Evolutionary conservation across 306 rosid species (phyloP), one percentile per base, ranked within the genome.

Genomic region (Prinsepia uniflora): DNA sequence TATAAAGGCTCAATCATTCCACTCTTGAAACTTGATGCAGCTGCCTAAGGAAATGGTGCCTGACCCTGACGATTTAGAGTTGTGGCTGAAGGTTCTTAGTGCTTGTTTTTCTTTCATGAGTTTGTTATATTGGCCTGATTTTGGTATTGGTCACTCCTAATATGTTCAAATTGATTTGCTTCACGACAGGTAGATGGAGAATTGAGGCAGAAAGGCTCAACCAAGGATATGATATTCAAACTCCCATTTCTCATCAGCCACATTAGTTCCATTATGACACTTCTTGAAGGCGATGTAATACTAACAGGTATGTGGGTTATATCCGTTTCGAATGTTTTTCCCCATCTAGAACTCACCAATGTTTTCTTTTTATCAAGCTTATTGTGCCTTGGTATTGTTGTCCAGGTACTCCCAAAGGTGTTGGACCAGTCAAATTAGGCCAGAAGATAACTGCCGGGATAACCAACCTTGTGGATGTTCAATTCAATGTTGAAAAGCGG

Each of bases 321-420:
- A 65, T 52, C 58, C 43, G 44, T 17, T 24, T 50, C 17, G 19
- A 14, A 30, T 24, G 22, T 11, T 48, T 54, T 7, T n/a, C 46
- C 5, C 34, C 4, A 12, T 13, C 14, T 39, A 65, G 56, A 22
- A 30, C 6, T 8, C 20, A 45, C 49, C 0, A 2, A 19, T 14
- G 2, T 2, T 4, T 49, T 40, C 45, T 40, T 34, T 0, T 17
- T 3, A 2, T 63, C 60, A 22, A 17, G 57, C 56, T 44, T 48
- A 53, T 72, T 2, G 2, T 12, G 52, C 48, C 71, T 39, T 80
- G 76, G 74, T 76, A 54, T 65, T 77, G 44, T 67, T 59, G 54
- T 81, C 79, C 87, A 93, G 98, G 98, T 44, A 93, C 98, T 83
- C 98, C 98, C 42, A 73, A 83, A 43, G 98, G 98, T 5, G 97